Evolutionary conservation across 139 green algal genomes (phyloP).

Genomic region (Tetradesmus lagerheimii): DNA sequence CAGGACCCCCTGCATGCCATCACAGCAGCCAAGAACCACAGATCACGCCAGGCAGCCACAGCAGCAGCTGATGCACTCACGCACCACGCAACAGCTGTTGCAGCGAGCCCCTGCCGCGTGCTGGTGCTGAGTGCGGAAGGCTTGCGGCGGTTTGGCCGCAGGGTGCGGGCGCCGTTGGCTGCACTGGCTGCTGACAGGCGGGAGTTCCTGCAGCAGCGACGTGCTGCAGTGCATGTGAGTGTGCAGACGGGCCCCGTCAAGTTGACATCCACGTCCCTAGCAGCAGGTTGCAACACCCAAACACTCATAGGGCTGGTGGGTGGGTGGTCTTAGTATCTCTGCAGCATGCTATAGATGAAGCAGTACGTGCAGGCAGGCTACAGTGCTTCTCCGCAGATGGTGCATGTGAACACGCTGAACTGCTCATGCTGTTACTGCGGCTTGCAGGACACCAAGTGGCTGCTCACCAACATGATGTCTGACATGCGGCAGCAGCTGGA

Average conservation of each 20-base stretch:
- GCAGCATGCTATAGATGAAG: no score
- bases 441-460: constrained; percentile 13
- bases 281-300: no score
- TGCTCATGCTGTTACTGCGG: background rate
- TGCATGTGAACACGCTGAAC: background rate
- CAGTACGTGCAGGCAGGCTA: background rate
- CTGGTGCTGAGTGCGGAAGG: constrained; percentile 13
- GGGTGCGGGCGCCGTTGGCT: constrained; percentile 22
- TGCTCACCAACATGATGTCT: constrained; percentile 14
- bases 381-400: no score
- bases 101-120: constrained; percentile 15
- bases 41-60: background rate
- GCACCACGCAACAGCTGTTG: constrained; percentile 27
- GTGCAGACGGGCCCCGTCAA: no score
- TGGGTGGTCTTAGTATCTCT: no score
- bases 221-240: constrained; percentile 20
- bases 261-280: no score
- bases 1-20: constrained; percentile 24
- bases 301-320: no score
- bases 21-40: background rate
- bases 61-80: constrained; percentile 13
- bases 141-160: constrained; percentile 37
- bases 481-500: constrained; percentile 32
- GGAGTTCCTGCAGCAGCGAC: constrained; percentile 21
- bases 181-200: background rate